These are phyloP conservation scores for Phylloporus sp. DNA, from an alignment of 768 basidiomycete genomes.

Conservation along the genomic window DNA sequence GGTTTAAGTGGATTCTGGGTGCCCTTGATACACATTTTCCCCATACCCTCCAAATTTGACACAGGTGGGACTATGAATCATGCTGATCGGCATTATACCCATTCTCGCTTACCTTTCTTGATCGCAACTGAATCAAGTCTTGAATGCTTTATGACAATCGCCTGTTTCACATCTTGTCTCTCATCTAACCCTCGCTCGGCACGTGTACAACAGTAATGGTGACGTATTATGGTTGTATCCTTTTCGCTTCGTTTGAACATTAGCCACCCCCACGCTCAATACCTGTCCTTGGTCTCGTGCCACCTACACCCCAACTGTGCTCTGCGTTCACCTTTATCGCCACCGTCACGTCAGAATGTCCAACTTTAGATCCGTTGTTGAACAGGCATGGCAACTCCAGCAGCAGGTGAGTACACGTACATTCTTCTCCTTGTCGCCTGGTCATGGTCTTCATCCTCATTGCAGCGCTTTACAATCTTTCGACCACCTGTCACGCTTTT, in stretches of 20 bases:
- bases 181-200: too few species aligned
- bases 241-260: neutral
- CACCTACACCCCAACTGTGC: neutral
- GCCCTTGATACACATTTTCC: too few species aligned
- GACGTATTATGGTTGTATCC: neutral
- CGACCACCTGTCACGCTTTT: conserved; percentile 1
- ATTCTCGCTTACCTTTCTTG: neutral
- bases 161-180: conserved; percentile 7
- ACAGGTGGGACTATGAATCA: too few species aligned
- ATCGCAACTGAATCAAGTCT: neutral
- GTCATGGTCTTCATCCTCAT: neutral
- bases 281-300: neutral
- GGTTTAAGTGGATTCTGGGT: neutral
- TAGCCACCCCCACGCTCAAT: neutral
- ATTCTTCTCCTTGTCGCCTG: neutral
- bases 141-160: conserved; percentile 1
- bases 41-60: too few species aligned
- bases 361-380: conserved; percentile 10
- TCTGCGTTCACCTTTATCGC: neutral
- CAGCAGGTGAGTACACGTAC: conserved; percentile 5
- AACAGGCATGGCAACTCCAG: conserved; percentile 4
- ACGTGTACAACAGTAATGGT: too few species aligned
- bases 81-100: neutral
- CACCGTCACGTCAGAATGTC: neutral
- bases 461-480: conserved; percentile 1